phyloP scores from a whole-genome alignment of 2,329 filamentous ascomycete genomes.

The Cordyceps javanica region DNA sequence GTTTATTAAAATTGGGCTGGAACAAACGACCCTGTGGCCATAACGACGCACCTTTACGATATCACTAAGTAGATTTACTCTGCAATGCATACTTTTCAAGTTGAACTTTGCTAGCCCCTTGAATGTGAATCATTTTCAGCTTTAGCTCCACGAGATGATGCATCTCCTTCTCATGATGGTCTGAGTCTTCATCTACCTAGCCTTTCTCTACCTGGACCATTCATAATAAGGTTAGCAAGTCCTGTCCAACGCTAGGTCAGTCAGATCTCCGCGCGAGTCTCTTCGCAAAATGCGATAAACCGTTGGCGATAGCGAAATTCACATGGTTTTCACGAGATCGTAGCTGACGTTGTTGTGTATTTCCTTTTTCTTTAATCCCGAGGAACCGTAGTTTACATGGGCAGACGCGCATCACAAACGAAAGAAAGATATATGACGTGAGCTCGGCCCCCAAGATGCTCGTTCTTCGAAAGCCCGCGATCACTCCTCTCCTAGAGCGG shows the following conservation, averaged over 20 bases:
- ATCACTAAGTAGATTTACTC: background rate
- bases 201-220: too few species aligned
- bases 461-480: background rate
- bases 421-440: conserved; percentile 6
- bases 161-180: too few species aligned
- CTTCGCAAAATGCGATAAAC: too few species aligned
- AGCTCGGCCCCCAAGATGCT: background rate
- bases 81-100: background rate
- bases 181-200: too few species aligned
- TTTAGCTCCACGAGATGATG: too few species aligned
- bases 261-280: too few species aligned
- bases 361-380: background rate
- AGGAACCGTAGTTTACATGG: conserved; percentile 12
- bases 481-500: background rate
- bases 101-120: background rate
- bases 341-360: background rate
- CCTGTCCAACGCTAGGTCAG: too few species aligned
- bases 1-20: conserved; percentile 2
- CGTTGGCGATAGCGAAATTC: background rate
- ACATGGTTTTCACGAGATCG: background rate
- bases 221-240: too few species aligned
- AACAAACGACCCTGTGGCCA: background rate
- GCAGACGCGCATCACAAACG: conserved; percentile 4
- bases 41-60: background rate
- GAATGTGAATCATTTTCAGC: too few species aligned